phyloP scores from a whole-genome alignment of 495 filamentous ascomycete genomes.

The Lophiostoma macrostomum region DNA sequence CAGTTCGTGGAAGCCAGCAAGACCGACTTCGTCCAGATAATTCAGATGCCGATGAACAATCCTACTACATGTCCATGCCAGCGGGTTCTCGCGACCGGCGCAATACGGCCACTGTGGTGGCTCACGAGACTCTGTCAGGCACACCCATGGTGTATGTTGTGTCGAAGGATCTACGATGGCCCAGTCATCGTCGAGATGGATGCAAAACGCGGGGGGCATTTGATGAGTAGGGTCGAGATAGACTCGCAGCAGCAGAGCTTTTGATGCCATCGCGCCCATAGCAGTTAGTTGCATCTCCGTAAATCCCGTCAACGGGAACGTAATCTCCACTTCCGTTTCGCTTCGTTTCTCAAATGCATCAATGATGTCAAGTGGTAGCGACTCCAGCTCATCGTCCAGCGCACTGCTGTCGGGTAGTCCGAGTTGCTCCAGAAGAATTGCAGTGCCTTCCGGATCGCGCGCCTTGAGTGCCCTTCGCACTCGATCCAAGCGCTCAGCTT shows the following conservation, averaged over 20 bases:
- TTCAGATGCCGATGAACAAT: constrained; percentile 21
- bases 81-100: background rate
- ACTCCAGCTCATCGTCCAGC: constrained; percentile 29
- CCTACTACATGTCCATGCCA: constrained; percentile 29
- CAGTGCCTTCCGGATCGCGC: constrained; percentile 22
- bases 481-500: constrained; percentile 15
- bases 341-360: constrained; percentile 26
- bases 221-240: constrained; percentile 3
- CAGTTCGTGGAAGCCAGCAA: constrained; percentile 12
- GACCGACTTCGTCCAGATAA: background rate
- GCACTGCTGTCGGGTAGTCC: constrained; percentile 20
- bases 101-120: constrained; percentile 12
- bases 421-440: constrained; percentile 15
- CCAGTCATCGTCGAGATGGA: constrained; percentile 31
- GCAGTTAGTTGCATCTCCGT: constrained; percentile 18
- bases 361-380: constrained; percentile 13
- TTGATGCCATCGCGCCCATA: constrained; percentile 17
- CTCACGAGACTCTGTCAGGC: background rate
- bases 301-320: constrained; percentile 25
- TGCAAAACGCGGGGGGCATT: constrained; percentile 28
- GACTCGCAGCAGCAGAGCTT: constrained; percentile 22
- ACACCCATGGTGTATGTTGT: constrained; percentile 19
- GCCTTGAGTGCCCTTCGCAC: constrained; percentile 17
- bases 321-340: constrained; percentile 28
- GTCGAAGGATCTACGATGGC: background rate